Evolutionary conservation across 352 stramenopile species (phyloP).

Genomic region (Phytophthora constricta): DNA sequence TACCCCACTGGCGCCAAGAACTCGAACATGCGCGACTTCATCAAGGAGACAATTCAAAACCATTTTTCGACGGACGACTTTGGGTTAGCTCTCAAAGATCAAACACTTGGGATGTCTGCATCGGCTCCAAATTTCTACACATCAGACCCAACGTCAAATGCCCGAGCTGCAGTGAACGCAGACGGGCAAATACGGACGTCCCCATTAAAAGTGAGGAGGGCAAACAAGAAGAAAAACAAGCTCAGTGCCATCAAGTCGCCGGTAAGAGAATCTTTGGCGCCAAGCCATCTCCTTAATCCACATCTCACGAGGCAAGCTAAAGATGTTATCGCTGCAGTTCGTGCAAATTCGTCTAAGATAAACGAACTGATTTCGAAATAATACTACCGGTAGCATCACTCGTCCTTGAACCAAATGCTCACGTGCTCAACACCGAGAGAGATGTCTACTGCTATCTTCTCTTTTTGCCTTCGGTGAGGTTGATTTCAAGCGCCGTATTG

Average conservation of each 20-base stretch:
- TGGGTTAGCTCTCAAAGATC: not conserved
- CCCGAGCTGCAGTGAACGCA: not conserved
- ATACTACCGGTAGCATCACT: not conserved
- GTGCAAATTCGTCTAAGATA: constrained; percentile 78
- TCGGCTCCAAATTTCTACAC: constrained; percentile 30
- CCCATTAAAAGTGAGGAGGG: constrained; percentile 14
- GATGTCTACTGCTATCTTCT: not conserved
- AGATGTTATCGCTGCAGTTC: constrained; percentile 63
- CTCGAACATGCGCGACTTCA: constrained; percentile 71
- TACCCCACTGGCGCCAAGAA: constrained; percentile 79
- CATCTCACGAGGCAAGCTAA: constrained; percentile 63
- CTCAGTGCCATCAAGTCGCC: constrained; percentile 29
- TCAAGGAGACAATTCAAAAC: constrained; percentile 64
- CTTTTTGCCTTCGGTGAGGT: constrained; percentile 6
- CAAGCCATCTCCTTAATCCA: constrained; percentile 48
- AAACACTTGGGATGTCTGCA: constrained; percentile 22
- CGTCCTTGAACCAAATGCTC: not conserved
- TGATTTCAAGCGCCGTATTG: constrained; percentile 49
- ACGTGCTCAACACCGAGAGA: not conserved
- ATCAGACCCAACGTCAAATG: not conserved
- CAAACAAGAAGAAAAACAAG: constrained; percentile 28
- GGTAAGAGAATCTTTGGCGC: constrained; percentile 22
- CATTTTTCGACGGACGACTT: constrained; percentile 35
- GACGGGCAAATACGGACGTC: constrained; percentile 10
- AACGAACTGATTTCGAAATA: constrained; percentile 68